Percentiles rank a stretch among this genome's conserved stretches.
Evolutionary conservation across 495 filamentous ascomycete genomes (phyloP).

Genomic region (Daldinia loculata): DNA sequence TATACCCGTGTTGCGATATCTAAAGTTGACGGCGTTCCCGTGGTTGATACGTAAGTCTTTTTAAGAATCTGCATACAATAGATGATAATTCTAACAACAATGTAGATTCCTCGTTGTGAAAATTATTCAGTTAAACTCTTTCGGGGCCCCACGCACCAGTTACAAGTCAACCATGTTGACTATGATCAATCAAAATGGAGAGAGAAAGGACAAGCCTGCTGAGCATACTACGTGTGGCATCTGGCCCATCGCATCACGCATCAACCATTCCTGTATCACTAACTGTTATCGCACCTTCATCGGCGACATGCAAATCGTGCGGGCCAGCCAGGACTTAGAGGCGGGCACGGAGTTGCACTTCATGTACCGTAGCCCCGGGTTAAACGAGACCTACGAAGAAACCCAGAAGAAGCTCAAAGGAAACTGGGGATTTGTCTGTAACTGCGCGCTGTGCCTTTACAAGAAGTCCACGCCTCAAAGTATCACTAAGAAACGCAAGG

Average conservation of each 20-base stretch:
- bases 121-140: slow-evolving; percentile 55
- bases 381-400: slow-evolving; percentile 16
- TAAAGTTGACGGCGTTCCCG: slow-evolving; percentile 52
- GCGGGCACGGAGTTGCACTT: slow-evolving; percentile 37
- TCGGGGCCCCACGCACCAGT: slow-evolving; percentile 50
- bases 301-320: slow-evolving; percentile 67
- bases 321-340: slow-evolving; percentile 57
- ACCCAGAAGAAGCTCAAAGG: slow-evolving; percentile 26
- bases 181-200: background rate
- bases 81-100: slow-evolving; percentile 7
- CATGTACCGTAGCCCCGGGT: slow-evolving; percentile 37
- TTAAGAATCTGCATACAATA: background rate
- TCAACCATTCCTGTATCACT: slow-evolving; percentile 64
- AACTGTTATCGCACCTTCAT: slow-evolving; percentile 62
- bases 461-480: slow-evolving; percentile 27
- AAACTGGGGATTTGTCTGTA: slow-evolving; percentile 58
- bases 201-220: background rate
- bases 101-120: slow-evolving; percentile 51
- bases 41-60: slow-evolving; percentile 60
- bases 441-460: slow-evolving; percentile 51
- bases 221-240: slow-evolving; percentile 48
- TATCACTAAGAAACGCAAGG: background rate
- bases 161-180: slow-evolving; percentile 12
- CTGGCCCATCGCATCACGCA: slow-evolving; percentile 61
- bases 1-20: slow-evolving; percentile 41